Evolutionary conservation across 192 early-diverging fungal species (phyloP).

Genomic region (Dissophora globulifera): DNA sequence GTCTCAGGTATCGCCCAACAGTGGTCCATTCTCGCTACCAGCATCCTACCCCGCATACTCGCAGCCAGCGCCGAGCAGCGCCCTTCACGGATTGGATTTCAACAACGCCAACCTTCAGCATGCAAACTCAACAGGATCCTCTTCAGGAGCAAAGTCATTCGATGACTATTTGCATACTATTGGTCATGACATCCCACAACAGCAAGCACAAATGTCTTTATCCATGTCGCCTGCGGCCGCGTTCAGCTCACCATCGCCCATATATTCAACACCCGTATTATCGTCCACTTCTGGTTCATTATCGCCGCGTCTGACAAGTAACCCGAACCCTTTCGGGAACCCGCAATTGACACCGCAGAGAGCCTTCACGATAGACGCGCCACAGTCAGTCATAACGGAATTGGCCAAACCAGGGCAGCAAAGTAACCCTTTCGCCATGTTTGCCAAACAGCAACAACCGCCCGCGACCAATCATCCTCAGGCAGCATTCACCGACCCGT

Average conservation of each 20-base stretch:
- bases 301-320: constrained; percentile 19
- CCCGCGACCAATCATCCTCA: constrained; percentile 7
- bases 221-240: not conserved
- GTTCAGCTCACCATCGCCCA: not conserved
- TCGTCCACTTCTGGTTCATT: constrained; percentile 3
- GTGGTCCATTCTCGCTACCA: constrained; percentile 23
- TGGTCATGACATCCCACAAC: constrained; percentile 8
- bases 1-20: too few species aligned
- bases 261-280: constrained; percentile 2
- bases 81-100: constrained; percentile 24
- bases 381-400: not conserved
- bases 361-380: constrained; percentile 12
- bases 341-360: constrained; percentile 25
- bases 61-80: constrained; percentile 2
- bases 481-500: constrained; percentile 10
- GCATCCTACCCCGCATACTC: not conserved
- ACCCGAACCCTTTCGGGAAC: constrained; percentile 22
- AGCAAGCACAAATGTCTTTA: not conserved
- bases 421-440: constrained; percentile 37
- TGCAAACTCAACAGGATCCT: not conserved
- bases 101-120: not conserved
- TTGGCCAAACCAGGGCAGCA: constrained; percentile 1
- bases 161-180: constrained; percentile 36
- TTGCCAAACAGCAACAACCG: constrained; percentile 20
- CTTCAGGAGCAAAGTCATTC: constrained; percentile 35